Evolutionary conservation across 2,329 filamentous ascomycete species (phyloP).

Genomic region (Phaeosphaeriaceae sp.): DNA sequence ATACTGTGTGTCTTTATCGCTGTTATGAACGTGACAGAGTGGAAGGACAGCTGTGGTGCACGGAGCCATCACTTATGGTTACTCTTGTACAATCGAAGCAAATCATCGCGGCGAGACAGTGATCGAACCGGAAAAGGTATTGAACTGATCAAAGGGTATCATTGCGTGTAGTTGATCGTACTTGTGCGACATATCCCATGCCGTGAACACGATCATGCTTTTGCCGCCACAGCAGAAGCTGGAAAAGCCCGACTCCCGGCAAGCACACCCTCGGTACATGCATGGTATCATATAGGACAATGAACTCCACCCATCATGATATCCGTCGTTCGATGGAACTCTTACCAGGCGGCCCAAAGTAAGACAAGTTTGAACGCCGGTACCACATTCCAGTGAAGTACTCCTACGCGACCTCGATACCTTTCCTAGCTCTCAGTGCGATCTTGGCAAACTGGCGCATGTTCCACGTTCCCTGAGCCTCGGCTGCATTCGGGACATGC

Average conservation of each 20-base stretch:
- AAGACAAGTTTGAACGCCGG: neutral
- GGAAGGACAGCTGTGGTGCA: neutral
- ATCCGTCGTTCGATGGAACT: neutral
- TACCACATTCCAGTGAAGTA: neutral
- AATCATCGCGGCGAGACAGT: neutral
- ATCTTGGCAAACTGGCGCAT: slow-evolving; percentile 48
- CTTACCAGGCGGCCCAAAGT: too few relatives aligned
- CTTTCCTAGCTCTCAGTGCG: slow-evolving; percentile 40
- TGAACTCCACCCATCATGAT: neutral
- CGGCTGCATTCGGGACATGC: slow-evolving; percentile 52
- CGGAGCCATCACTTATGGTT: neutral
- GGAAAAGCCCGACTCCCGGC: neutral
- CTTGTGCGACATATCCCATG: neutral
- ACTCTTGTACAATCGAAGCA: neutral
- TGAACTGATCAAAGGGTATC: neutral
- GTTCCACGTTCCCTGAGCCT: slow-evolving; percentile 50
- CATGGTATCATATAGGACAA: neutral
- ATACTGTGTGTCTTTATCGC: neutral
- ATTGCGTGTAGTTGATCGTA: neutral
- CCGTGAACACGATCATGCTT: neutral
- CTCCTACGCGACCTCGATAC: slow-evolving; percentile 15
- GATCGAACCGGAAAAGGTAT: neutral
- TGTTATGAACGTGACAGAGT: neutral
- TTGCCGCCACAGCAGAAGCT: neutral
- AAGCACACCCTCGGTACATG: neutral